Conservation (phyloP, 495 filamentous ascomycete species). For the Talaromyces stipitatus region DNA sequence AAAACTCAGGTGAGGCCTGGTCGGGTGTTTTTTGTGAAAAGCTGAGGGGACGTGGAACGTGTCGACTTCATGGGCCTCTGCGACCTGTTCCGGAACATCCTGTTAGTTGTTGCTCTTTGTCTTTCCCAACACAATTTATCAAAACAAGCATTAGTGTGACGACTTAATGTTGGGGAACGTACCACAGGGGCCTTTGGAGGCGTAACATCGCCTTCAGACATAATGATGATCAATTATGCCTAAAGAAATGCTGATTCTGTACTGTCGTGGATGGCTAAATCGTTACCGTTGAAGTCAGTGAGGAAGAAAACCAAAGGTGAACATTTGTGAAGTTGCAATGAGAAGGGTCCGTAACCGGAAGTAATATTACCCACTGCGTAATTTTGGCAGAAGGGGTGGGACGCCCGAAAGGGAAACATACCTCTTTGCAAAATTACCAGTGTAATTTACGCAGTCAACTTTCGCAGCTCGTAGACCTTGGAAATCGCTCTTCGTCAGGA, state of each 20-base stretch:
- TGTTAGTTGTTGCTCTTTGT: neutral
- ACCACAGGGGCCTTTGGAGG: conserved; percentile 61
- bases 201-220: conserved; percentile 55
- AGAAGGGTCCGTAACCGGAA: neutral
- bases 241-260: neutral
- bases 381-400: neutral
- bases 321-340: neutral
- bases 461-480: neutral
- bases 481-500: too few species aligned
- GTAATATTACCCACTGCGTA: neutral
- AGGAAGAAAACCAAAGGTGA: neutral
- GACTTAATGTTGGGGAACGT: conserved; percentile 11
- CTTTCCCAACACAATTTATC: neutral
- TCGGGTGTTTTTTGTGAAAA: conserved; percentile 61
- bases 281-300: neutral
- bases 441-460: neutral
- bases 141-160: neutral
- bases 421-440: neutral
- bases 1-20: conserved; percentile 59
- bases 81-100: conserved; percentile 21
- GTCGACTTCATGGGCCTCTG: conserved; percentile 78
- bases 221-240: conserved; percentile 24
- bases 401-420: neutral
- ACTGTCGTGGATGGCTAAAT: neutral
- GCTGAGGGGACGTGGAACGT: conserved; percentile 66